Conservation (phyloP, 352 stramenopile genomes). For the Phytophthora brassicae region DNA sequence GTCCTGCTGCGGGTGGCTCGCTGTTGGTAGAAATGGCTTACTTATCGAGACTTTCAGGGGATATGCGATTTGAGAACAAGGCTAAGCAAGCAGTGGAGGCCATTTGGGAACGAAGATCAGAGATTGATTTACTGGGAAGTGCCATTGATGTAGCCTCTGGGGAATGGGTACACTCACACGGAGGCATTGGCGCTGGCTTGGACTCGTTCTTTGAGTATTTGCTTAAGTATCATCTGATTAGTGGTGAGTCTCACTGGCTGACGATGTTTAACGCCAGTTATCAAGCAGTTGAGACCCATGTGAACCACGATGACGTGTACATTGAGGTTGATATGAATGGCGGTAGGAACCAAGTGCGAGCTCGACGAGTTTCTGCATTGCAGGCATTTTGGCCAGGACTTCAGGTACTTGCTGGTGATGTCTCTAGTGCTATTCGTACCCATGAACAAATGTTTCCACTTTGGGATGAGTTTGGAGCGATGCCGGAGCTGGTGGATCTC, state of each 20-base stretch:
- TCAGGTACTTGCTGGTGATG: slow-evolving; percentile 94
- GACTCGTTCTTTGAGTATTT: slow-evolving; percentile 99
- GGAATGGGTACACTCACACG: slow-evolving; percentile 72
- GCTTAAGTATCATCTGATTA: slow-evolving; percentile 97
- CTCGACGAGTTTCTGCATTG: slow-evolving; percentile 79
- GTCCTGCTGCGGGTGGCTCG: slow-evolving; percentile 94
- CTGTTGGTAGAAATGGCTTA: slow-evolving; percentile 97
- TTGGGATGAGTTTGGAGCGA: slow-evolving; percentile 93
- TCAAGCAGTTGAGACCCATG: slow-evolving; percentile 67
- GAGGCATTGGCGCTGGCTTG: slow-evolving; percentile 91
- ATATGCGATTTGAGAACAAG: slow-evolving; percentile 60
- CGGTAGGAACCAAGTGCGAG: slow-evolving; percentile 57
- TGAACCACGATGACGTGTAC: slow-evolving; percentile 77
- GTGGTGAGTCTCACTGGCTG: slow-evolving; percentile 90
- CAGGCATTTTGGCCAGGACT: slow-evolving; percentile 97
- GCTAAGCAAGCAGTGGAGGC: slow-evolving; percentile 62
- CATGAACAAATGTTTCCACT: slow-evolving; percentile 95
- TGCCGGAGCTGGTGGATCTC: slow-evolving; percentile 95
- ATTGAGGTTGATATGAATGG: slow-evolving; percentile 89
- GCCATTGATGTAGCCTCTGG: slow-evolving; percentile 93
- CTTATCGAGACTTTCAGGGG: slow-evolving; percentile 83
- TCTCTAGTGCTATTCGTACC: slow-evolving; percentile 86
- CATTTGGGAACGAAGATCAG: slow-evolving; percentile 77
- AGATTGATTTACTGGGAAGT: slow-evolving; percentile 93
- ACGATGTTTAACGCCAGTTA: slow-evolving; percentile 92